Percentiles rank a stretch among this genome's conserved stretches.
phyloP scores from a whole-genome alignment of 139 green algal genomes.

The Picochlorum sp. region DNA sequence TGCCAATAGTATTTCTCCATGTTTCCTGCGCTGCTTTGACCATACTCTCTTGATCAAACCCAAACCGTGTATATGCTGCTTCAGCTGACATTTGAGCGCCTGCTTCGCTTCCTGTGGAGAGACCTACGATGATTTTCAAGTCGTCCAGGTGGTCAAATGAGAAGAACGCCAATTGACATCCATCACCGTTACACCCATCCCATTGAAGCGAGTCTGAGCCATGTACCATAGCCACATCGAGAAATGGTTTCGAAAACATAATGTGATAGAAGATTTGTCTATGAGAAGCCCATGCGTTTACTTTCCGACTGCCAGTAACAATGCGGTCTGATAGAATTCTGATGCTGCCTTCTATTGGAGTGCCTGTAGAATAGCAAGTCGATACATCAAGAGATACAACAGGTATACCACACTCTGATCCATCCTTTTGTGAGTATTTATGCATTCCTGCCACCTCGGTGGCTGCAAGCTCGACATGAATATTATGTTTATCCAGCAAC shows the following conservation, averaged over 20 bases:
- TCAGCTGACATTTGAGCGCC: neutral
- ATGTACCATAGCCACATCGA: neutral
- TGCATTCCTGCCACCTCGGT: constrained; percentile 5
- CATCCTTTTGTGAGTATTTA: neutral
- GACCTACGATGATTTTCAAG: constrained; percentile 2
- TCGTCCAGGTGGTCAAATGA: constrained; percentile 4
- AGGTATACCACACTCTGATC: neutral
- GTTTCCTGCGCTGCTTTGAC: neutral
- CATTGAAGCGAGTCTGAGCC: neutral
- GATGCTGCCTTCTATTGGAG: neutral
- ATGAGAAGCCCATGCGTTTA: constrained; percentile 2
- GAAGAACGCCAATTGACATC: constrained; percentile 1
- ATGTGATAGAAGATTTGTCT: neutral
- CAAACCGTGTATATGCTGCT: neutral
- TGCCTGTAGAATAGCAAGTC: neutral
- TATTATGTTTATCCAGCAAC: neutral
- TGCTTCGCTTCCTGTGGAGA: neutral
- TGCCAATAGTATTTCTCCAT: neutral
- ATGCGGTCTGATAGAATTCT: neutral
- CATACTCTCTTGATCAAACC: constrained; percentile 4
- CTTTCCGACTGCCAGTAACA: constrained; percentile 5
- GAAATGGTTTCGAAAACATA: constrained; percentile 4
- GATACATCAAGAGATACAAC: neutral
- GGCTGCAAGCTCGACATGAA: constrained; percentile 9
- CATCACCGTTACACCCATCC: neutral